Evolutionary conservation across 495 filamentous ascomycete species (phyloP).

Genomic region (Penicillium dipodomyicola): DNA sequence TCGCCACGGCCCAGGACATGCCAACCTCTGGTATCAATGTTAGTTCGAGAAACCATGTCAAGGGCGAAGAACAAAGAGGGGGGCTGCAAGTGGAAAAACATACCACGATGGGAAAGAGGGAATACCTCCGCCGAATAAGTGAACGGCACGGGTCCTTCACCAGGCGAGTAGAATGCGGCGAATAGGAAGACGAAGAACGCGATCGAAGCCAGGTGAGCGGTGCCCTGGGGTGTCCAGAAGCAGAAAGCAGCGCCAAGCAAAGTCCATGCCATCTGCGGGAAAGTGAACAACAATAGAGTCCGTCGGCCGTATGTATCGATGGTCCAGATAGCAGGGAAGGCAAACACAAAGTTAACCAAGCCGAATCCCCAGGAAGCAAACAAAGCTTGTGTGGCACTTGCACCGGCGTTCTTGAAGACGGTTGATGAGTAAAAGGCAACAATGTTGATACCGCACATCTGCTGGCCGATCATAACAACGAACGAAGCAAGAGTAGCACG

Average conservation of each 20-base stretch:
- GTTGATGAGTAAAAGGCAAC: constrained; percentile 83
- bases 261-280: constrained; percentile 83
- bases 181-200: constrained; percentile 68
- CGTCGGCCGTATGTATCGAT: constrained; percentile 86
- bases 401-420: constrained; percentile 65
- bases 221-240: constrained; percentile 59
- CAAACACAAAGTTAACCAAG: constrained; percentile 78
- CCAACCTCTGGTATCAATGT: constrained; percentile 53
- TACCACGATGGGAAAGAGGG: constrained; percentile 66
- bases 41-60: constrained; percentile 6
- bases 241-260: constrained; percentile 70
- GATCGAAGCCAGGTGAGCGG: constrained; percentile 57
- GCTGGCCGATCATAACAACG: constrained; percentile 73
- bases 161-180: constrained; percentile 65
- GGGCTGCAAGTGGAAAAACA: neutral
- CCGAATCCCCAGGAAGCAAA: constrained; percentile 82
- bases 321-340: constrained; percentile 77
- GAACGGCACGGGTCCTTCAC: constrained; percentile 70
- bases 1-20: constrained; percentile 74
- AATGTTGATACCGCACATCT: constrained; percentile 79
- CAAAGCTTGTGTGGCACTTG: constrained; percentile 55
- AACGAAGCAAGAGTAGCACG: constrained; percentile 64
- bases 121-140: constrained; percentile 80
- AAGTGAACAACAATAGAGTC: constrained; percentile 75
- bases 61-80: neutral